Conservation (phyloP, 2,329 filamentous ascomycete species). For the Conoideocrella luteorostrata region DNA sequence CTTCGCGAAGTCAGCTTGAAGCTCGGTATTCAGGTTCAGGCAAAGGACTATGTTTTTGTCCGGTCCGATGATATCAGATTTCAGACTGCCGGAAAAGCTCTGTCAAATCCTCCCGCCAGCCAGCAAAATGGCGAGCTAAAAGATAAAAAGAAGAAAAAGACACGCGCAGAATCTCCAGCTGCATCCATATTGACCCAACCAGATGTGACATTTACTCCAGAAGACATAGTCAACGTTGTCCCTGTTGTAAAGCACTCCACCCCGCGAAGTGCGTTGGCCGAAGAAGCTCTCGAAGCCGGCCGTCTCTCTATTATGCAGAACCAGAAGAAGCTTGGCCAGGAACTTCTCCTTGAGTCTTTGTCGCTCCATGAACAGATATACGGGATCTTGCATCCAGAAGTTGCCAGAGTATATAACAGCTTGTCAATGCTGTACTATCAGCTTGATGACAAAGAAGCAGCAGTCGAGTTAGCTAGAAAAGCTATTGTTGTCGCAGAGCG, state of each 20-base stretch:
- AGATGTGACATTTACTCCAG: constrained; percentile 58
- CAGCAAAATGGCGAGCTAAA: constrained; percentile 36
- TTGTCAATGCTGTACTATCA: constrained; percentile 95
- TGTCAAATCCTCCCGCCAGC: constrained; percentile 31
- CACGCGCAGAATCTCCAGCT: constrained; percentile 49
- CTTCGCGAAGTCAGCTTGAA: constrained; percentile 85
- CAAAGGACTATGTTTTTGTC: constrained; percentile 48
- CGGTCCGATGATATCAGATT: constrained; percentile 21
- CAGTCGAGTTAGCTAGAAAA: constrained; percentile 91
- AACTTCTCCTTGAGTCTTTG: constrained; percentile 89
- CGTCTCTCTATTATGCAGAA: constrained; percentile 93
- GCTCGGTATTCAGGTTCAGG: constrained; percentile 80
- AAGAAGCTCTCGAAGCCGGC: constrained; percentile 92
- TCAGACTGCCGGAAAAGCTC: constrained; percentile 21
- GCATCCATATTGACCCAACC: constrained; percentile 35
- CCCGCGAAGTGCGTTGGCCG: constrained; percentile 82
- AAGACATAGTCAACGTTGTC: constrained; percentile 89
- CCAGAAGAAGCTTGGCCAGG: constrained; percentile 92
- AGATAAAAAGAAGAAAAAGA: constrained; percentile 53
- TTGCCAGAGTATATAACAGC: constrained; percentile 90
- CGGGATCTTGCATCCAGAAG: constrained; percentile 92
- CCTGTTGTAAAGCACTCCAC: constrained; percentile 91
- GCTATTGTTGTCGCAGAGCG: constrained; percentile 93
- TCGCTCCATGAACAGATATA: constrained; percentile 98
- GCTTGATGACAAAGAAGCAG: constrained; percentile 94